phyloP scores from a whole-genome alignment of 2,329 filamentous ascomycete species.

The Aureobasidium sp. region DNA sequence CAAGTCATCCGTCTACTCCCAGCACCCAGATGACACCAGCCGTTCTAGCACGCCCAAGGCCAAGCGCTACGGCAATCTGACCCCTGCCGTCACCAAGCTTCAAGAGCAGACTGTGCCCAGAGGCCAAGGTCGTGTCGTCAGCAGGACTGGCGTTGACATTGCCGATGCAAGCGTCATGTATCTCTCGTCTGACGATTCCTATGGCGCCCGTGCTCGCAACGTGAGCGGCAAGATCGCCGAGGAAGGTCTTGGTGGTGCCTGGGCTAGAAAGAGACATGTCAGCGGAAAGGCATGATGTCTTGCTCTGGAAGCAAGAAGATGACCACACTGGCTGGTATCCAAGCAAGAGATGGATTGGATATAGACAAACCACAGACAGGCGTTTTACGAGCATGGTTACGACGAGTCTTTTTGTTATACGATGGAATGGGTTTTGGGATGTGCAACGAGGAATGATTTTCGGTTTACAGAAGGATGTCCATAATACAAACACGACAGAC shows the following conservation, averaged over 20 bases:
- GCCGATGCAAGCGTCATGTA: conserved; percentile 29
- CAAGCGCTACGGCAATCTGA: conserved; percentile 40
- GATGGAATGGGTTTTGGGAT: not conserved
- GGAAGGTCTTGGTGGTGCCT: conserved; percentile 49
- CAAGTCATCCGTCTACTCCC: conserved; percentile 27
- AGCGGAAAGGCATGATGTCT: conserved; percentile 22
- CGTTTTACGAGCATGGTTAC: not conserved
- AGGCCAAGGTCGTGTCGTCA: conserved; percentile 35
- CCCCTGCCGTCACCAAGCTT: conserved; percentile 32
- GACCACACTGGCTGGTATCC: not conserved
- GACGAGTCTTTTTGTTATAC: not conserved
- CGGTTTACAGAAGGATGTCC: not conserved
- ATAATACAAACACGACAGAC: conserved; percentile 5
- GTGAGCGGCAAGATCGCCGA: conserved; percentile 67
- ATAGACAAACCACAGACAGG: not conserved
- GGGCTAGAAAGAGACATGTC: conserved; percentile 31
- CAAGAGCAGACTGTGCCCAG: conserved; percentile 15
- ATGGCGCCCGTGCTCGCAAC: conserved; percentile 41
- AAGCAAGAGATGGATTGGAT: not conserved
- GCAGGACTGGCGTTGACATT: conserved; percentile 39
- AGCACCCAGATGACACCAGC: conserved; percentile 14
- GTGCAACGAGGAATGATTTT: not conserved
- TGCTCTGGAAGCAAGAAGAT: not conserved
- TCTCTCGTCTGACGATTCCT: conserved; percentile 20
- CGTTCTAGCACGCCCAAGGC: conserved; percentile 29